These are phyloP conservation scores for Rhizopogon roseolus DNA, from an alignment of 768 basidiomycete species.

Conservation along the genomic window DNA sequence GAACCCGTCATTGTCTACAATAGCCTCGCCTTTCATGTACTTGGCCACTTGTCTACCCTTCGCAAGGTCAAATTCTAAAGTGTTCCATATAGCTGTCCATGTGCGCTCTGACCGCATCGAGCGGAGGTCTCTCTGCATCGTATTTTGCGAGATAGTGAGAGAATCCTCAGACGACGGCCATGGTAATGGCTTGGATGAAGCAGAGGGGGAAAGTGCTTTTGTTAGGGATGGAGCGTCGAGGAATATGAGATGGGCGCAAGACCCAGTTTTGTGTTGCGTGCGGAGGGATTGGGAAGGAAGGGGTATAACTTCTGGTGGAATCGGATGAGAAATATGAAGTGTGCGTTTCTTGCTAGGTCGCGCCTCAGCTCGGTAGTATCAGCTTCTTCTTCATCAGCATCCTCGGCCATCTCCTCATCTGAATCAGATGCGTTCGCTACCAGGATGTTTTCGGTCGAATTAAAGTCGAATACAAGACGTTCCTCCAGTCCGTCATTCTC, in stretches of 20 bases:
- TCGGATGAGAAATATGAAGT: slow-evolving; percentile 10
- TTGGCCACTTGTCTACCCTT: slow-evolving; percentile 59
- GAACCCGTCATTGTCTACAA: no score
- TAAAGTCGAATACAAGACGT: slow-evolving; percentile 61
- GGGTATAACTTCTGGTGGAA: slow-evolving; percentile 52
- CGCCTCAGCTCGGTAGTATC: slow-evolving; percentile 3
- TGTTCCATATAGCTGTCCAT: slow-evolving; percentile 74
- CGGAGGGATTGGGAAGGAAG: slow-evolving; percentile 53
- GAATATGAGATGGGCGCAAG: slow-evolving; percentile 66
- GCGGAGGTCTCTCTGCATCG: no score
- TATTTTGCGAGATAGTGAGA: slow-evolving; percentile 69
- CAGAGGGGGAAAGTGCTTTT: slow-evolving; percentile 52
- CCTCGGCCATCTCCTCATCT: slow-evolving; percentile 11
- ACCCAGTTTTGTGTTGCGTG: slow-evolving; percentile 57
- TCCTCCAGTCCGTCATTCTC: no score
- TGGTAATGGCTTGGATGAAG: slow-evolving; percentile 40
- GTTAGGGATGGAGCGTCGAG: slow-evolving; percentile 70
- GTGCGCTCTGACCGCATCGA: slow-evolving; percentile 67
- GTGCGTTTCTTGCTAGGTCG: slow-evolving; percentile 30
- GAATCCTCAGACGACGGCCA: slow-evolving; percentile 63
- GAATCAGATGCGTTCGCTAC: slow-evolving; percentile 15
- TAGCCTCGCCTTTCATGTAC: slow-evolving; percentile 78
- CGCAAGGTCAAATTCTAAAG: slow-evolving; percentile 61
- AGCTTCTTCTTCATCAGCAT: slow-evolving; percentile 2
- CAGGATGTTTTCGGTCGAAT: slow-evolving; percentile 21